phyloP scores from a whole-genome alignment of 768 basidiomycete species.

The Boletus reticulatus region DNA sequence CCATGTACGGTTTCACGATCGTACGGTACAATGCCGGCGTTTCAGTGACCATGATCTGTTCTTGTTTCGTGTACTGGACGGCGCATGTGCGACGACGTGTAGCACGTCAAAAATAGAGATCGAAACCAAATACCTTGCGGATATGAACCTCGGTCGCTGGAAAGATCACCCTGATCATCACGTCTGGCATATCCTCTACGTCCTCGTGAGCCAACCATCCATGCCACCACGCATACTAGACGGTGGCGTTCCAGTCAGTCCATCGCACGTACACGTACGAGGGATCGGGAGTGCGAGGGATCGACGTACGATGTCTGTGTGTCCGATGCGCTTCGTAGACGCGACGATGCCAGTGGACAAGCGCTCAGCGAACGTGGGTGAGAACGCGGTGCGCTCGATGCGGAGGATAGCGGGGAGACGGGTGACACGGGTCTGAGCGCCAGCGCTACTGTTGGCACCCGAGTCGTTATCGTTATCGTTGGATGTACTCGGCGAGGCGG shows the following conservation, averaged over 20 bases:
- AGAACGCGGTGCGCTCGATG: constrained; percentile 72
- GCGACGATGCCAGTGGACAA: constrained; percentile 41
- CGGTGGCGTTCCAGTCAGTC: neutral
- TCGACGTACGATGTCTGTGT: constrained; percentile 63
- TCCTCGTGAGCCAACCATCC: constrained; percentile 56
- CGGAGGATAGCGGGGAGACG: constrained; percentile 64
- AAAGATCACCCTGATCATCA: constrained; percentile 81
- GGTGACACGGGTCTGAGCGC: neutral
- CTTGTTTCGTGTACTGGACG: constrained; percentile 72
- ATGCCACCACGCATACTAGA: constrained; percentile 78
- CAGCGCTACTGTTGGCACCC: neutral
- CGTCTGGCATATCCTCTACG: constrained; percentile 46
- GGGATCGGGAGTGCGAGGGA: neutral
- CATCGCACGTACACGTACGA: neutral
- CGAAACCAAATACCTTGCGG: too few species aligned
- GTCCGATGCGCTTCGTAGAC: constrained; percentile 48
- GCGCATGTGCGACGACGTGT: too few species aligned
- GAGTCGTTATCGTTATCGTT: neutral
- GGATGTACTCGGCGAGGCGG: constrained; percentile 7
- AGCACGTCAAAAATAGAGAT: too few species aligned
- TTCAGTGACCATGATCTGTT: constrained; percentile 71
- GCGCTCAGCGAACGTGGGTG: constrained; percentile 34
- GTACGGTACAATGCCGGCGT: constrained; percentile 73
- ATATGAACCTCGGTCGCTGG: constrained; percentile 92
- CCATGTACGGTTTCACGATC: constrained; percentile 77